Evolutionary conservation across 345 rosid genomes (phyloP), one percentile per base, ranked within the genome.

Genomic region (Eucalyptus melliodora): DNA sequence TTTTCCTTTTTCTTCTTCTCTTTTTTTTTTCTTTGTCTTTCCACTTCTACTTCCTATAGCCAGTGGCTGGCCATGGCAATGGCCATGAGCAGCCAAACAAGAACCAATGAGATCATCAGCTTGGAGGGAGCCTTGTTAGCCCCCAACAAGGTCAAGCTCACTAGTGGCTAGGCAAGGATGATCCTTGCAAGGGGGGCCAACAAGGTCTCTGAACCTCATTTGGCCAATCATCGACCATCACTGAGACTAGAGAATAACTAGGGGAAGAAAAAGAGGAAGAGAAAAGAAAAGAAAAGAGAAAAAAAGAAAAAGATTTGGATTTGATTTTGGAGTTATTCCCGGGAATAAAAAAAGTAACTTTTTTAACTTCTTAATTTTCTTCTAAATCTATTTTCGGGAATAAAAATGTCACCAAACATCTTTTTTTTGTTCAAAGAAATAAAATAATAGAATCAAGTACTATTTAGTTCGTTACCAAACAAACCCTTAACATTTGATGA

Each of bases 41-140:
- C 59, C 59, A 3, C 26, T 53, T 19, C 59, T 53, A 53, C 59
- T 19, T 53, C 59, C 2, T 53, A 53, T 19, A 26, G 24, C 24
- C 0, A 19, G 59, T 19, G 2, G 59, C 24, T 53, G 1, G 59
- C 24, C 10, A 53, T 0, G 0, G 9, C 24, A 53, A 19, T 53
- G 2, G 1, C 26, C 59, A 2, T 0, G 0, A 53, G 59, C 2
- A 0, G 0, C 11, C 0, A 19, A 0, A 53, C 11, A 0, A 53
- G 11, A 53, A 1, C 59, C 10, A 53, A 0, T 53, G 26, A 53
- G 24, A 53, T 53, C 24, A 53, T 53, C 2, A 1, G 59, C 59
- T 53, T 53, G 59, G 24, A 53, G 24, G 56, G 59, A 19, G 59
- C 24, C 56, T 53, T 0, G 0, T 53, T 0, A 0, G 56, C 56